Percentiles rank a stretch among this genome's conserved stretches.
Conservation (phyloP, 495 filamentous ascomycete genomes). For the Neurospora sp. region DNA sequence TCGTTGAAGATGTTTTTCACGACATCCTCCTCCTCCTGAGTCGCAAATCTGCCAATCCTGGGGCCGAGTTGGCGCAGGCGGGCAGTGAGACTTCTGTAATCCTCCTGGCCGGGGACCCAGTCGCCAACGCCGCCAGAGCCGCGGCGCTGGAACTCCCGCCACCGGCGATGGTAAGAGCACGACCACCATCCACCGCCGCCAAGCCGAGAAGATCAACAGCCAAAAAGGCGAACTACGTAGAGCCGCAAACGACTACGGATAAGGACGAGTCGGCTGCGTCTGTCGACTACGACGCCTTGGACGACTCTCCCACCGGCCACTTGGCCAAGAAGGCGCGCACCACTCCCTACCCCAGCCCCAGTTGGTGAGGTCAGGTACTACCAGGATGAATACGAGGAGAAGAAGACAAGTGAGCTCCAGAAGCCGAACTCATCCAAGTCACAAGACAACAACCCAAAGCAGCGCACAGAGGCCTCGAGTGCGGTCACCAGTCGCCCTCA, state of each 20-base stretch:
- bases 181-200: too few species aligned
- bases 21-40: not conserved
- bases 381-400: not conserved
- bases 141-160: too few species aligned
- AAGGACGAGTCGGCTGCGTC: not conserved
- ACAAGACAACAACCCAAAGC: not conserved
- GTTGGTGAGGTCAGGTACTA: not conserved
- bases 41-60: not conserved
- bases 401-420: not conserved
- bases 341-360: not conserved
- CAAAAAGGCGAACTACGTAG: conserved; percentile 7
- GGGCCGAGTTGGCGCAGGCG: not conserved
- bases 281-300: conserved; percentile 12
- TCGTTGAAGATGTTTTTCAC: not conserved
- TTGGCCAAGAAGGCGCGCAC: conserved; percentile 6
- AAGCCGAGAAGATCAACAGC: conserved; percentile 9
- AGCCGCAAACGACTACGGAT: conserved; percentile 3
- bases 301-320: conserved; percentile 15
- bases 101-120: not conserved
- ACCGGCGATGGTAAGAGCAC: too few species aligned
- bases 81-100: not conserved
- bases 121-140: not conserved
- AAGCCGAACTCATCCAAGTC: not conserved
- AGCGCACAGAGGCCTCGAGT: not conserved
- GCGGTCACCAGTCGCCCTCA: not conserved